phyloP scores from a whole-genome alignment of 345 rosid genomes.

The Litchi chinensis region DNA sequence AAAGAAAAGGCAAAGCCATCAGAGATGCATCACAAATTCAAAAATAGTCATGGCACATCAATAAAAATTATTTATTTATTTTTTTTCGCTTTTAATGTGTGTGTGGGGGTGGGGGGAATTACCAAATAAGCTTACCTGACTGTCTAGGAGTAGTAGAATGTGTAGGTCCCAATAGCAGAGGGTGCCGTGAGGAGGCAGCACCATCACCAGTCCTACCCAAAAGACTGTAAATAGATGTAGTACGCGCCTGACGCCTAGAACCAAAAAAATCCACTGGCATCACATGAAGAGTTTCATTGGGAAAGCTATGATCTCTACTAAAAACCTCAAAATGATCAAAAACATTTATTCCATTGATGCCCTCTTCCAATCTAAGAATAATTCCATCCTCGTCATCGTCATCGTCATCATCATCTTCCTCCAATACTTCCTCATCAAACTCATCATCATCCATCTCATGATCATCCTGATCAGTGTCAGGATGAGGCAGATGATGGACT shows the following conservation, averaged over 20 bases:
- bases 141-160: slow-evolving; percentile 52
- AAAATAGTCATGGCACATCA: neutral
- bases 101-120: neutral
- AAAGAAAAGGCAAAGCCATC: slow-evolving; percentile 6
- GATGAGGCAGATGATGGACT: slow-evolving; percentile 85
- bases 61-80: neutral
- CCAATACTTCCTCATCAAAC: slow-evolving; percentile 90
- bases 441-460: slow-evolving; percentile 95
- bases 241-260: slow-evolving; percentile 93
- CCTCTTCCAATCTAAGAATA: slow-evolving; percentile 86
- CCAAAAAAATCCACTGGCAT: slow-evolving; percentile 99
- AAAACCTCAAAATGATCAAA: slow-evolving; percentile 94
- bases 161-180: slow-evolving; percentile 75
- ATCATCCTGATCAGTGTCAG: slow-evolving; percentile 93
- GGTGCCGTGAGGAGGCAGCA: slow-evolving; percentile 74
- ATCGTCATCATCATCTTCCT: slow-evolving; percentile 89
- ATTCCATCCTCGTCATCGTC: slow-evolving; percentile 94
- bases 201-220: slow-evolving; percentile 76
- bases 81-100: neutral
- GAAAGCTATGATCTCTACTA: slow-evolving; percentile 80
- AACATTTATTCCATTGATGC: slow-evolving; percentile 85
- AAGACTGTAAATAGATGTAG: slow-evolving; percentile 92
- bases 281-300: slow-evolving; percentile 83
- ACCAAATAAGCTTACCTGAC: slow-evolving; percentile 48
- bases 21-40: neutral